A percentile compares a stretch with the other conserved stretches of the same genome.
phyloP scores from a whole-genome alignment of 192 early-diverging fungal species.

The Kickxella alabastrina region DNA sequence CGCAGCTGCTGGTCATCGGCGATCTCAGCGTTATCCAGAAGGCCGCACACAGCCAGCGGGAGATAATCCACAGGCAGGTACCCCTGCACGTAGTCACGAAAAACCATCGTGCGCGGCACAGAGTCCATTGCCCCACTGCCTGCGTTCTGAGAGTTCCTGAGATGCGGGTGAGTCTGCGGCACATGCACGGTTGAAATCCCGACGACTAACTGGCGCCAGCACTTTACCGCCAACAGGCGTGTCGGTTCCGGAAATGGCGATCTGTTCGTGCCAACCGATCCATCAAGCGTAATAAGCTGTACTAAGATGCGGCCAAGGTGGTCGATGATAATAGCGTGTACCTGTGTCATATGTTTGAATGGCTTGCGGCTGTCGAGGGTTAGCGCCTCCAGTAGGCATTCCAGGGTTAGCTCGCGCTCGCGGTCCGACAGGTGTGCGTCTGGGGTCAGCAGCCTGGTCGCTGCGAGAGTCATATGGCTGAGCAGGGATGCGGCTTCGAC shows the following conservation, averaged over 20 bases:
- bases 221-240: conserved; percentile 18
- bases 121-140: background rate
- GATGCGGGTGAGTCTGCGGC: conserved; percentile 8
- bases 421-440: conserved; percentile 11
- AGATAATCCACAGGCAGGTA: conserved; percentile 27
- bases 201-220: conserved; percentile 21
- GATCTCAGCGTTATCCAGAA: conserved; percentile 34
- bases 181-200: conserved; percentile 13
- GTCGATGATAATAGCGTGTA: conserved; percentile 28
- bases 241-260: conserved; percentile 10
- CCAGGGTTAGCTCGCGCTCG: conserved; percentile 25
- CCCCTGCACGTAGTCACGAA: conserved; percentile 8
- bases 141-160: background rate
- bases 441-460: conserved; percentile 10
- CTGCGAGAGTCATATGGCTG: conserved; percentile 20
- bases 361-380: conserved; percentile 6
- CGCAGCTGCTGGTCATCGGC: conserved; percentile 14
- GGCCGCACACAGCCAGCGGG: conserved; percentile 22
- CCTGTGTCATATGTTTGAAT: conserved; percentile 6
- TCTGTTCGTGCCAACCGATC: background rate
- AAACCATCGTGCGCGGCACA: background rate
- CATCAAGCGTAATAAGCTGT: conserved; percentile 6
- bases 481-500: conserved; percentile 26
- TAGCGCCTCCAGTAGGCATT: conserved; percentile 14
- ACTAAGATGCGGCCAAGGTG: conserved; percentile 27